Evolutionary conservation across 2,329 filamentous ascomycete species (phyloP).

Genomic region (Penicillium concentricum): DNA sequence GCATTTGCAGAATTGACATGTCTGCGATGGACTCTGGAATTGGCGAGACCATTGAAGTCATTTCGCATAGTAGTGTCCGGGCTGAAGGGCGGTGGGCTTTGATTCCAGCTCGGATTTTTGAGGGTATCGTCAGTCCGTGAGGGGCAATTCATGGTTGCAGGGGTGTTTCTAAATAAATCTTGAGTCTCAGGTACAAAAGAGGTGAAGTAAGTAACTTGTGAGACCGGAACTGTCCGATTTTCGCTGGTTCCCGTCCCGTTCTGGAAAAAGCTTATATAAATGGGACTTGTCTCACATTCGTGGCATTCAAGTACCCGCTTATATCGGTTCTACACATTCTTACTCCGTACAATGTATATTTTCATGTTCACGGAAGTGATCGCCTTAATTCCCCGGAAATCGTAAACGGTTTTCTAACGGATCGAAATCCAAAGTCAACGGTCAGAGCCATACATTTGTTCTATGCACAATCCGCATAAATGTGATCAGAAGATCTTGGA

Average conservation of each 20-base stretch:
- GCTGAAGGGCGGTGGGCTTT: slow-evolving; percentile 58
- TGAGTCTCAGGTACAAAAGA: not conserved
- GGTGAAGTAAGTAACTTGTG: slow-evolving; percentile 10
- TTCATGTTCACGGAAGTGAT: not conserved
- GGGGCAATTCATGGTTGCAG: slow-evolving; percentile 60
- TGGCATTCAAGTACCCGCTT: not conserved
- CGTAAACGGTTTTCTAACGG: not conserved
- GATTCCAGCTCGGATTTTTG: slow-evolving; percentile 58
- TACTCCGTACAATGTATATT: not conserved
- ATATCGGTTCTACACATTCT: not conserved
- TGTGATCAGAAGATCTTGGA: not conserved
- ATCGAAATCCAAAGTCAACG: not conserved
- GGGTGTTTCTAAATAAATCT: no score
- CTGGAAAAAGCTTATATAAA: not conserved
- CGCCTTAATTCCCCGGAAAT: not conserved
- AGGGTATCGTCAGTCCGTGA: slow-evolving; percentile 59
- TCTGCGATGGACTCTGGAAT: slow-evolving; percentile 53
- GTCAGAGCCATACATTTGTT: not conserved
- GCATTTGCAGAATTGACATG: slow-evolving; percentile 27
- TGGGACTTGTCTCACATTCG: not conserved
- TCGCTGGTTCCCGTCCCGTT: not conserved
- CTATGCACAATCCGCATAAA: slow-evolving; percentile 1
- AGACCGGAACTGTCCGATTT: slow-evolving; percentile 27
- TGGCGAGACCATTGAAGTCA: slow-evolving; percentile 62
- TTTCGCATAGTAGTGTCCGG: slow-evolving; percentile 62